These are phyloP conservation scores for Persicaria tinctoria DNA, from an alignment of 148 eudicot species.

Conservation along the genomic window DNA sequence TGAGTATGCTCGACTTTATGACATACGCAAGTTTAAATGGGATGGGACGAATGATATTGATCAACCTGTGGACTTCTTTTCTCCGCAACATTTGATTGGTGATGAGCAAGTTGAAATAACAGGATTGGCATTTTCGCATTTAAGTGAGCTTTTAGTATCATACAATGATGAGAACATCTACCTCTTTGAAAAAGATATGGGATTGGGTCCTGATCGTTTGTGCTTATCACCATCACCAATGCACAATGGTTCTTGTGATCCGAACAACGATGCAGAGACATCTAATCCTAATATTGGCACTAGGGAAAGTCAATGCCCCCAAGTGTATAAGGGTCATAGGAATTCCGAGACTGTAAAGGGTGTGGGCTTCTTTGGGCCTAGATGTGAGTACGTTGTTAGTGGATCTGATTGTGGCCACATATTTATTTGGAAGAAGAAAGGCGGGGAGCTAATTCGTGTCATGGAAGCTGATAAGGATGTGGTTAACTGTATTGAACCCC, in stretches of 20 bases:
- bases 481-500: slow-evolving; percentile 81
- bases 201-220: slow-evolving; percentile 57
- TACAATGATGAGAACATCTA: slow-evolving; percentile 70
- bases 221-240: slow-evolving; percentile 29
- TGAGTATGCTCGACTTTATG: slow-evolving; percentile 79
- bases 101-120: slow-evolving; percentile 58
- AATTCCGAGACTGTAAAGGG: slow-evolving; percentile 78
- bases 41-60: slow-evolving; percentile 68
- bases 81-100: slow-evolving; percentile 73
- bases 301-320: slow-evolving; percentile 36
- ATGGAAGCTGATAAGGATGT: slow-evolving; percentile 78
- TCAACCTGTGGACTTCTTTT: slow-evolving; percentile 68
- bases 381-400: slow-evolving; percentile 77
- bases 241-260: slow-evolving; percentile 30
- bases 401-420: slow-evolving; percentile 97
- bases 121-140: slow-evolving; percentile 81
- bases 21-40: slow-evolving; percentile 68
- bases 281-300: slow-evolving; percentile 26
- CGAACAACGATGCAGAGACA: slow-evolving; percentile 19
- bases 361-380: slow-evolving; percentile 84
- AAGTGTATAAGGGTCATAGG: slow-evolving; percentile 70
- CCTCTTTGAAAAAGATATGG: slow-evolving; percentile 70
- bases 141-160: slow-evolving; percentile 83
- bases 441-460: slow-evolving; percentile 73
- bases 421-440: slow-evolving; percentile 83